Evolutionary conservation across 2,329 filamentous ascomycete genomes (phyloP).

Genomic region (Pyrenochaeta sp.): DNA sequence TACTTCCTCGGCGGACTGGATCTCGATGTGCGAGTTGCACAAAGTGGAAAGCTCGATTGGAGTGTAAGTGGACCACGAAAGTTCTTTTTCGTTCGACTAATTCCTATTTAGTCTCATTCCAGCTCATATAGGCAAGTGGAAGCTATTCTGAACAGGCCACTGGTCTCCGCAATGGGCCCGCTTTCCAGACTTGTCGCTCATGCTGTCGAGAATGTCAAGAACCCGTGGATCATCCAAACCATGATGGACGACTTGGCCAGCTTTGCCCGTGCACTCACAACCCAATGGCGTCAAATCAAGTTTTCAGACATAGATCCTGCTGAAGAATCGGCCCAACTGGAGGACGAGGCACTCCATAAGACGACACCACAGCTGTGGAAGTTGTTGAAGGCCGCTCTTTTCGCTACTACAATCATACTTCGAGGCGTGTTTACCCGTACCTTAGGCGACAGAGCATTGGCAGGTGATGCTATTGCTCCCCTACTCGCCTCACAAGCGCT

Average conservation of each 20-base stretch:
- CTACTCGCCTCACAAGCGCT: constrained; percentile 74
- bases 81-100: neutral
- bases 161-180: constrained; percentile 72
- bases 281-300: constrained; percentile 77
- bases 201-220: constrained; percentile 65
- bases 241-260: constrained; percentile 70
- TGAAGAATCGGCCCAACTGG: constrained; percentile 69
- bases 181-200: constrained; percentile 71
- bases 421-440: constrained; percentile 74
- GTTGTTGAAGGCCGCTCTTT: constrained; percentile 76
- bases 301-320: constrained; percentile 75
- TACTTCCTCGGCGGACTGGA: constrained; percentile 77
- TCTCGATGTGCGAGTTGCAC: constrained; percentile 67
- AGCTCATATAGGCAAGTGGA: constrained; percentile 68
- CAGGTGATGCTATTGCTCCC: constrained; percentile 66
- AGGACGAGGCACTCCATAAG: constrained; percentile 68
- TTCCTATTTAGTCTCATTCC: constrained; percentile 53
- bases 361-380: constrained; percentile 79
- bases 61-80: constrained; percentile 36
- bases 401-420: constrained; percentile 76
- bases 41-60: constrained; percentile 68
- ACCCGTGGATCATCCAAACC: constrained; percentile 57
- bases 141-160: constrained; percentile 65
- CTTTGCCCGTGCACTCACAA: constrained; percentile 71
- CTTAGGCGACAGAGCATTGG: constrained; percentile 63